Base-by-base conservation (phyloP, 306 rosid species). In the Oemleria cerasiformis region DNA sequence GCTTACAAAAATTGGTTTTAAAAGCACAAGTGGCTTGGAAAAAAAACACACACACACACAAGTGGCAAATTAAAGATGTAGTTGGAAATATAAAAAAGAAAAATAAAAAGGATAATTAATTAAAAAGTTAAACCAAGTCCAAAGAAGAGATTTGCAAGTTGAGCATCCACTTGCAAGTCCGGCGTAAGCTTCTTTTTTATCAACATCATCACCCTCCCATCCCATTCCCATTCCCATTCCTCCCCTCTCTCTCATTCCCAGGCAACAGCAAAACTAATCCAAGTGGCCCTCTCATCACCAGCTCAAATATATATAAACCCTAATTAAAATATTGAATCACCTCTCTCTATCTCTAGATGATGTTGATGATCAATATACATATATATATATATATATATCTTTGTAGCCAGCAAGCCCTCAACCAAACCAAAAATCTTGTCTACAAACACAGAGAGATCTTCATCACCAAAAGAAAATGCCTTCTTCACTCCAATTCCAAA, bases 111-210 rank as follows among this genome's bases (percentile, higher is more conserved):
- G 25, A 51, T 51, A 51, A 51, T 61, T 14, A 60, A 70, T 72
- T 62, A 21, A 63, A 59, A 16, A 14, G 63, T 48, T 53, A 65
- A 80, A 79, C 79, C 38, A 15, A 81, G 88, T 87, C 87, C 78
- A 81, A 87, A 84, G 78, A 60, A 64, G 73, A 20, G 30, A 41
- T n/a, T 42, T 81, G 96, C 98, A 89, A 94, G 72, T 92, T 90
- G 98, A 85, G n/a, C 57, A 85, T 81, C 97, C 92, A 90, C 96
- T 93, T 93, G 98, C 92, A 67, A 34, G 67, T 72, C 73, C 83
- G 75, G 84, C 90, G 87, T 84, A 78, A 81, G 79, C 90, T 85
- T 30, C 78, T 77, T 59, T 13, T 67, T 74, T 47, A 74, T 77
- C 67, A 71, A 62, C 79, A 81, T 75, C 80, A 56, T 55, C 69